Conservation (phyloP, 2,329 filamentous ascomycete genomes). For the Colletotrichum chrysophilum region DNA sequence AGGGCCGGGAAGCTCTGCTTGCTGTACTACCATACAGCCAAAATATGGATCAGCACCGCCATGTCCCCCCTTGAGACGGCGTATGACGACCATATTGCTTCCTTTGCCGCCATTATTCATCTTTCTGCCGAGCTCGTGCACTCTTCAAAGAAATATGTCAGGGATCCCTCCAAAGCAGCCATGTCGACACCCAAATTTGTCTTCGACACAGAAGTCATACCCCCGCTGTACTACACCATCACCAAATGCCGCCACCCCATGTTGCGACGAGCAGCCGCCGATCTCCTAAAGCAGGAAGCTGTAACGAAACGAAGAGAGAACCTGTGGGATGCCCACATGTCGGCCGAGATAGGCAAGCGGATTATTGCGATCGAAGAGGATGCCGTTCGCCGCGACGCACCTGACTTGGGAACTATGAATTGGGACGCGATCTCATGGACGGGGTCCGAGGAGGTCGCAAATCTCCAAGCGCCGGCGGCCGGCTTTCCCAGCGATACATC, state of each 20-base stretch:
- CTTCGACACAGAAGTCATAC: constrained; percentile 48
- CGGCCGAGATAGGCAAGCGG: constrained; percentile 35
- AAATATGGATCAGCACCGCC: constrained; percentile 37
- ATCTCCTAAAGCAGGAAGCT: constrained; percentile 36
- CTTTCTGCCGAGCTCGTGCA: constrained; percentile 26
- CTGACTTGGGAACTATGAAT: background rate
- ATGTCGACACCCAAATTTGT: constrained; percentile 32
- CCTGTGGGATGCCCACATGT: constrained; percentile 39
- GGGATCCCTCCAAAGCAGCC: constrained; percentile 18
- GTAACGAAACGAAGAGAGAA: constrained; percentile 41
- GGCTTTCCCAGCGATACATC: background rate
- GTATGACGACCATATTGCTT: constrained; percentile 38
- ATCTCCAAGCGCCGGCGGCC: background rate
- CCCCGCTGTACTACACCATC: constrained; percentile 45
- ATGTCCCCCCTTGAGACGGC: constrained; percentile 34
- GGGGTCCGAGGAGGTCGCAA: background rate
- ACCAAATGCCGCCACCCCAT: constrained; percentile 46
- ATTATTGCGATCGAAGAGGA: constrained; percentile 42
- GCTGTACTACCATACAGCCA: constrained; percentile 39
- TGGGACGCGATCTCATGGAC: background rate
- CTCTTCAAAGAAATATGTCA: background rate
- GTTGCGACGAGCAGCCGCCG: constrained; percentile 41
- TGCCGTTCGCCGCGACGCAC: background rate
- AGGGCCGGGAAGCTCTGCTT: constrained; percentile 33
- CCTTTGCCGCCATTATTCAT: constrained; percentile 42